phyloP scores from a whole-genome alignment of 805 yeast species.

The Komagataella phaffii region DNA sequence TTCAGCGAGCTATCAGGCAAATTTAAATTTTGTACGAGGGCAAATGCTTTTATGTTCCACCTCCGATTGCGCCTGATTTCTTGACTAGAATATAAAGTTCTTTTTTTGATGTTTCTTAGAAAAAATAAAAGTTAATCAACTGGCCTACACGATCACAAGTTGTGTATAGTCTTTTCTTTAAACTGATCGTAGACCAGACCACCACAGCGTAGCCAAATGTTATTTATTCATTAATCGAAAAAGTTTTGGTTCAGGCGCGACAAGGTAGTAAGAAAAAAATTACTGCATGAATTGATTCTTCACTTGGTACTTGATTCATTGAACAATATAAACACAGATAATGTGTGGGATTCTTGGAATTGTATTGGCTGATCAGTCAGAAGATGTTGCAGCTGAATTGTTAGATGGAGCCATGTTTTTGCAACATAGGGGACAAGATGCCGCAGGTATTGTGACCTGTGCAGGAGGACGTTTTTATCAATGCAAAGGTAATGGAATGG shows the following conservation, averaged over 20 bases:
- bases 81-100: no score
- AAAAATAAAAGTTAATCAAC: no score
- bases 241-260: not conserved
- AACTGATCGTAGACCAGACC: no score
- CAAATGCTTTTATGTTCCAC: no score
- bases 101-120: no score
- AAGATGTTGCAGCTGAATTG: conserved; percentile 75
- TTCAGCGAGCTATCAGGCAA: no score
- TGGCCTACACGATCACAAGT: no score
- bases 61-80: no score
- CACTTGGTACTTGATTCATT: not conserved
- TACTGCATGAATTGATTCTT: not conserved
- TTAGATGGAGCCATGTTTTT: conserved; percentile 86
- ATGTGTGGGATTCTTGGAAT: conserved; percentile 97
- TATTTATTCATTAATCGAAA: no score
- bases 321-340: not conserved
- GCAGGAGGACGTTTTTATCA: conserved; percentile 91
- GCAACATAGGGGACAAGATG: conserved; percentile 98
- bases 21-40: no score
- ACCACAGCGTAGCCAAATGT: no score
- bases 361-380: conserved; percentile 61
- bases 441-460: conserved; percentile 97
- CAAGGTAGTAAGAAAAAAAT: not conserved
- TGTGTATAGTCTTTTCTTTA: no score
- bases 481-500: conserved; percentile 99